Evolutionary conservation across 345 rosid species (phyloP).

Genomic region (Aurinia saxatilis): DNA sequence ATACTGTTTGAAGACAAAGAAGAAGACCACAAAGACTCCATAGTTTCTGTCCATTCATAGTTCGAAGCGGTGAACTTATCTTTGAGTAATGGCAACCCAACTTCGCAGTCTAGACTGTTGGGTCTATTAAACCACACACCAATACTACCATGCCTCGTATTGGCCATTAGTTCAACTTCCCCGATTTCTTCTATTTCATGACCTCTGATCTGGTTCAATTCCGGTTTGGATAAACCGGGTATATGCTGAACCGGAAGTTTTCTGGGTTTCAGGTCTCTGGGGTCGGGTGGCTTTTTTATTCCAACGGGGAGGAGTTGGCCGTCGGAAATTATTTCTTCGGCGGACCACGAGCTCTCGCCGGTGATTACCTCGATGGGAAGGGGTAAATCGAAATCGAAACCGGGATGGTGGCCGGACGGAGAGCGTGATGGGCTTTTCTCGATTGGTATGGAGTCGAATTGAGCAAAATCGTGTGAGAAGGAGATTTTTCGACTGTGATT

Average conservation of each 20-base stretch:
- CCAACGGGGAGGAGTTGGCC: conserved; percentile 40
- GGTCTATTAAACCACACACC: no score
- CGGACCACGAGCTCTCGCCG: conserved; percentile 31
- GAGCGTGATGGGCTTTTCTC: conserved; percentile 38
- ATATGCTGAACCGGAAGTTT: no score
- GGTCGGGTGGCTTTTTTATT: conserved; percentile 24
- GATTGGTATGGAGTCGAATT: conserved; percentile 36
- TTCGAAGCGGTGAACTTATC: not conserved
- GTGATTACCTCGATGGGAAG: not conserved
- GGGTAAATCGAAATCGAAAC: conserved; percentile 36
- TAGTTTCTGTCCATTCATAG: no score
- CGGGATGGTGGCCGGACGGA: conserved; percentile 24
- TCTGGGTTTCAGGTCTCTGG: no score
- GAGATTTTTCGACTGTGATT: conserved; percentile 54
- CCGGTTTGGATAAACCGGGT: not conserved
- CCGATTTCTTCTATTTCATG: not conserved
- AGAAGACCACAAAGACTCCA: conserved; percentile 7
- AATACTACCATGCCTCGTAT: no score
- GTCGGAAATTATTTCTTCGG: conserved; percentile 40
- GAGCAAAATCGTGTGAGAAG: conserved; percentile 54
- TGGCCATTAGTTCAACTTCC: not conserved
- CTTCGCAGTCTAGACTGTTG: not conserved
- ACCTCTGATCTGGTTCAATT: not conserved
- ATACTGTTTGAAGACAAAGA: conserved; percentile 8
- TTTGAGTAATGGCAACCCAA: conserved; percentile 43